phyloP scores from a whole-genome alignment of 441 rosid genomes.

The Populus hybrid region DNA sequence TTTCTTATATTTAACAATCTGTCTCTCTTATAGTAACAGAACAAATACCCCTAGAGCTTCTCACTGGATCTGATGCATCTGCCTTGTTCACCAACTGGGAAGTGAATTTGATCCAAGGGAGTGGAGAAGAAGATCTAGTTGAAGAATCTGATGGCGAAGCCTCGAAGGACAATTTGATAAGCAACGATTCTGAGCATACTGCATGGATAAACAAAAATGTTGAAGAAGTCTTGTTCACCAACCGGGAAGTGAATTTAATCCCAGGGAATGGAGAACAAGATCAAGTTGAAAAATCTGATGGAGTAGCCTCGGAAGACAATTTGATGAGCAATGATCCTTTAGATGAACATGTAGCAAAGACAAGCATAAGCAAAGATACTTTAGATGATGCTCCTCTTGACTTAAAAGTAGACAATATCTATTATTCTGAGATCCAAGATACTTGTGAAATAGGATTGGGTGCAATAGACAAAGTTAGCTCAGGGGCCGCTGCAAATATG shows the following conservation, averaged over 20 bases:
- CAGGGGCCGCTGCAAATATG: background rate
- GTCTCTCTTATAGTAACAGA: conserved; percentile 6
- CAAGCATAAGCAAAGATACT: background rate
- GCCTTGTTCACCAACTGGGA: conserved; percentile 7
- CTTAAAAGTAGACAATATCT: conserved; percentile 8
- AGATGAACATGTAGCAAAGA: background rate
- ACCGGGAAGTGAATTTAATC: background rate
- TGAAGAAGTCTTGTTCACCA: background rate
- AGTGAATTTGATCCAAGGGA: conserved; percentile 13
- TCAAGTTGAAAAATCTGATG: background rate
- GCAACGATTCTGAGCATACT: background rate
- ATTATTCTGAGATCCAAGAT: background rate
- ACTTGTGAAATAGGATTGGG: background rate
- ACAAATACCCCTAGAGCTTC: background rate
- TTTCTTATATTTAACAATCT: background rate
- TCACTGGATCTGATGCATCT: conserved; percentile 2
- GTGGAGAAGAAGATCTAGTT: background rate
- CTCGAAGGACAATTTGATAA: background rate
- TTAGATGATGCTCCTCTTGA: conserved; percentile 1
- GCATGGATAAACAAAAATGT: background rate
- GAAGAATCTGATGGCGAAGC: background rate
- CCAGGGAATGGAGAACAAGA: conserved; percentile 1
- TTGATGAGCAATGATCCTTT: background rate
- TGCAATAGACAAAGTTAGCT: background rate
- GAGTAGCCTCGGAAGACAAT: conserved; percentile 2